A percentile compares a stretch with the other conserved stretches of the same genome.
phyloP scores from a whole-genome alignment of 192 early-diverging fungal genomes.

The Phycomyces blakesleeanus region DNA sequence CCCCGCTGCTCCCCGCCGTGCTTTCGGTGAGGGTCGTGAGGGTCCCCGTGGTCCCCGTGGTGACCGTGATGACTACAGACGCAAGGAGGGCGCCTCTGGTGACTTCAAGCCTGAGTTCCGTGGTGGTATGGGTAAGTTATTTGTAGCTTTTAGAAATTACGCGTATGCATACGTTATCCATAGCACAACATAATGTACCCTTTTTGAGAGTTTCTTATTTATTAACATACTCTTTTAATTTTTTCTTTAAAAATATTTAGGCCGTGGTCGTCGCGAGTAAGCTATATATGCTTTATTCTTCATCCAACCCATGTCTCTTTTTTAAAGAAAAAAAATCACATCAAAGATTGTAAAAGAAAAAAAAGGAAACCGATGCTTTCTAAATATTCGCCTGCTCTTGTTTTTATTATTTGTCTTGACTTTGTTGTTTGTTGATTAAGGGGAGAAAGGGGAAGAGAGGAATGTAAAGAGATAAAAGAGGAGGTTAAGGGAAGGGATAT shows the following conservation, averaged over 20 bases:
- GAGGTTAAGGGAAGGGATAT: no score
- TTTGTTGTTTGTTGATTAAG: neutral
- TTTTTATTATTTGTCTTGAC: neutral
- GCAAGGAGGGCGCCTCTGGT: slow-evolving; percentile 90
- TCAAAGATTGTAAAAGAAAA: neutral
- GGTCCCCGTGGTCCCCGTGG: slow-evolving; percentile 59
- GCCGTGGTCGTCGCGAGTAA: slow-evolving; percentile 27
- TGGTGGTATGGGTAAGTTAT: slow-evolving; percentile 73
- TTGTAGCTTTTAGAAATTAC: no score
- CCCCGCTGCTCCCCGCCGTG: slow-evolving; percentile 65
- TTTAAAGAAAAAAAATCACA: neutral
- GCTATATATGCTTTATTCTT: neutral
- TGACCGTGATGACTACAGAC: slow-evolving; percentile 85
- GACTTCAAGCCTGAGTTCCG: slow-evolving; percentile 98
- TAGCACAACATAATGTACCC: no score
- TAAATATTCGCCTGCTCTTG: neutral
- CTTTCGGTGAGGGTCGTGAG: slow-evolving; percentile 66
- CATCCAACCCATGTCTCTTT: neutral
- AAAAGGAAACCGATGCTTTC: neutral
- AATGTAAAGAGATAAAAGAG: no score
- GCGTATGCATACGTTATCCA: no score
- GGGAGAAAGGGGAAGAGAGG: no score
- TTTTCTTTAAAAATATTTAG: no score
- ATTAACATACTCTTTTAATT: no score
- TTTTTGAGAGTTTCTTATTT: no score